Conservation (phyloP, 2,329 filamentous ascomycete species). For the Paramyrothecium sp. region DNA sequence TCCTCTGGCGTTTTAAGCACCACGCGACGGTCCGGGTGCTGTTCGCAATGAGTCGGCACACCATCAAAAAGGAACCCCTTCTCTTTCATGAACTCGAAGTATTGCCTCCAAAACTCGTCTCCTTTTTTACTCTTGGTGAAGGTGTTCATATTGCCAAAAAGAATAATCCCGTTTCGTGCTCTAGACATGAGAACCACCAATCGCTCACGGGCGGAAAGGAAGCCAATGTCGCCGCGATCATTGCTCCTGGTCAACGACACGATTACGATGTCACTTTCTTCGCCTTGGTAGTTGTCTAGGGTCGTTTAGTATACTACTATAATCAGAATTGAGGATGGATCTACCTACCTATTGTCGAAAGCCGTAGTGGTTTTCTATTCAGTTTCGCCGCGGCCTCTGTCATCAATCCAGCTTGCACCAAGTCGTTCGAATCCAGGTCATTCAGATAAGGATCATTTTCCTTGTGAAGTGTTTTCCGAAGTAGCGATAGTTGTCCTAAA, state of each 20-base stretch:
- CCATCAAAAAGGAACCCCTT: conserved; percentile 56
- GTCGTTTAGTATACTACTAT: neutral
- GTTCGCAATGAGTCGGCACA: conserved; percentile 58
- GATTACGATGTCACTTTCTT: conserved; percentile 73
- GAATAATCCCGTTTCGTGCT: conserved; percentile 62
- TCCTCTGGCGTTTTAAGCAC: conserved; percentile 49
- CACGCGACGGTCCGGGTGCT: conserved; percentile 49
- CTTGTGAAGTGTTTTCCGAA: conserved; percentile 50
- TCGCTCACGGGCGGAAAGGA: conserved; percentile 64
- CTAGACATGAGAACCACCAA: conserved; percentile 70
- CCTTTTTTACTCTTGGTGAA: conserved; percentile 54
- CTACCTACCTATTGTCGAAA: conserved; percentile 68
- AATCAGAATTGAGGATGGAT: neutral
- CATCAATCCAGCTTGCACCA: conserved; percentile 59
- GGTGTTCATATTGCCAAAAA: conserved; percentile 68
- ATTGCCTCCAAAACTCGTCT: conserved; percentile 48
- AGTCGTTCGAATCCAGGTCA: conserved; percentile 64
- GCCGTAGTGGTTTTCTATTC: conserved; percentile 49
- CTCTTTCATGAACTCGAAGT: conserved; percentile 55
- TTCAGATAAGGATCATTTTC: conserved; percentile 66
- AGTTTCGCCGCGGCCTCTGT: conserved; percentile 48
- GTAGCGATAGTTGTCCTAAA: conserved; percentile 62
- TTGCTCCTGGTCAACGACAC: conserved; percentile 69
- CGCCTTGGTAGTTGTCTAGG: conserved; percentile 75
- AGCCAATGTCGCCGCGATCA: conserved; percentile 61